Base-by-base conservation (phyloP, 176 grass and related monocot species). In the Cenchrus purpureus region DNA sequence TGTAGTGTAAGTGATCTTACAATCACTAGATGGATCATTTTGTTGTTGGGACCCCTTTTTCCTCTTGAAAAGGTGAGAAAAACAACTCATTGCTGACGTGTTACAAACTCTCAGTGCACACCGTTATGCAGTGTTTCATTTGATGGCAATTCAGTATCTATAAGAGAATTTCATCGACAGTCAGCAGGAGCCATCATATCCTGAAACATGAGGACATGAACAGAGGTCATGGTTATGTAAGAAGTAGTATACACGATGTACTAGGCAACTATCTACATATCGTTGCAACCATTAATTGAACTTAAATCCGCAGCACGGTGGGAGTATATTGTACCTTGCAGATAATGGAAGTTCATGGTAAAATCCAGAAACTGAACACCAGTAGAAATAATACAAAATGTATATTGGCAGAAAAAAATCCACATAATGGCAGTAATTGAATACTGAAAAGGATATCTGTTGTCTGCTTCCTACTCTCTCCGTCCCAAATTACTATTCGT, bases 61-160 rank as follows among this genome's bases (percentile, higher is more conserved):
- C 55, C 87, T 69, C 82, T 95, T 95, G 73, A 88, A 83, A 87
- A 92, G 55, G 48, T 37, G 55, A 90, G 40, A 60, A 82, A 88
- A 92, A 86, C 93, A 95, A 88, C 90, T 88, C 93, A 95, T 94
- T 58, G 42, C 48, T 61, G 56, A 74, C 16, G 44, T 81, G 61
- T 48, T 84, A 84, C 51, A 49, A 80, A 51, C 9, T 29, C 69
- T 20, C 40, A 2, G 45, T 19, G 73, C 17, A 79, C 62, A 69
- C 43, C 2, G 5, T 10, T 83, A 20, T 74, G n/a, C 62, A 19
- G 50, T 83, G 65, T 13, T 67, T 80, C 69, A 74, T 51, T 81
- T 70, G 76, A 91, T 87, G 45, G 14, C 43, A 78, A 17, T 80
- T 76, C 48, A 37, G 73, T 31, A 69, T 45, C 15, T 7, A 76